Conservation (phyloP, 2,329 filamentous ascomycete genomes). For the Cercospora berteroae region DNA sequence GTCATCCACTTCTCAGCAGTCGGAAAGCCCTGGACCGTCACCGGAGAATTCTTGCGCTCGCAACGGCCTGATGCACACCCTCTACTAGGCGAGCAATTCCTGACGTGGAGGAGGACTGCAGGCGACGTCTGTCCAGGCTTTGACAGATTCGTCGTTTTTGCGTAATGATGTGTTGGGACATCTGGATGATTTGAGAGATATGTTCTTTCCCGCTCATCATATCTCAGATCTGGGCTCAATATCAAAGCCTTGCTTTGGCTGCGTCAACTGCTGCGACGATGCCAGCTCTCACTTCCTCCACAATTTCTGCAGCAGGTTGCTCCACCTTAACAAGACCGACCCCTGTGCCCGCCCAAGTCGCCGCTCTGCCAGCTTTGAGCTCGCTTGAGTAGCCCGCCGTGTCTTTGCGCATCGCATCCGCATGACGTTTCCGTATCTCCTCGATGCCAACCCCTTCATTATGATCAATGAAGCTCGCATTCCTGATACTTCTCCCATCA, state of each 20-base stretch:
- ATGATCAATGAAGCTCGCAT: constrained; percentile 50
- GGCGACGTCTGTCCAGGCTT: constrained; percentile 10
- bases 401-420: constrained; percentile 49
- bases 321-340: constrained; percentile 57
- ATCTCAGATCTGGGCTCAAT: neutral
- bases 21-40: constrained; percentile 32
- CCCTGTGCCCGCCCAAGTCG: constrained; percentile 55
- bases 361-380: constrained; percentile 54
- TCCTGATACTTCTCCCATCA: constrained; percentile 58
- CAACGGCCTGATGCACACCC: constrained; percentile 30
- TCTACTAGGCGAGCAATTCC: constrained; percentile 29
- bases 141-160: neutral
- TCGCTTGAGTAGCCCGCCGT: constrained; percentile 47
- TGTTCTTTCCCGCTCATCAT: neutral
- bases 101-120: constrained; percentile 29
- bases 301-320: constrained; percentile 53
- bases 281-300: constrained; percentile 44
- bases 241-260: neutral
- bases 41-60: constrained; percentile 7
- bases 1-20: constrained; percentile 34
- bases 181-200: neutral
- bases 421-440: constrained; percentile 46
- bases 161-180: neutral
- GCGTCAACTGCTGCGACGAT: neutral
- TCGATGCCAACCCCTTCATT: constrained; percentile 40